Evolutionary conservation across 306 rosid species (phyloP), one percentile per base, ranked within the genome.

Genomic region (Cercis canadensis): DNA sequence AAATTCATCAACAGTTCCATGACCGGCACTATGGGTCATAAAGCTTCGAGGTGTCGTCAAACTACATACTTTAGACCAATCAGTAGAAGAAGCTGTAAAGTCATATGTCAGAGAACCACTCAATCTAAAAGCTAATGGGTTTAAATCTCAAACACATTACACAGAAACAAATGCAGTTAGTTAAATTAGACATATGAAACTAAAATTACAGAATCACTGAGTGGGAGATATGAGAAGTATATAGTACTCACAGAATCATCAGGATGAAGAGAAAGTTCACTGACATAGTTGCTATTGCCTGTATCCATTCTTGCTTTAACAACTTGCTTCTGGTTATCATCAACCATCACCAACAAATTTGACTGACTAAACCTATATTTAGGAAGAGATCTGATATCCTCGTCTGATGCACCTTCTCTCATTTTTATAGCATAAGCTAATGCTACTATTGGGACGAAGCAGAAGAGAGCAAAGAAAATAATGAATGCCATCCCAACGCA

Each of bases 341-440:
- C 83, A 73, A 79, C 75, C 44, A 70, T 62, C 59, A 73, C 70
- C 65, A 78, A 66, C 57, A 45, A 52, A 39, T 81, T 75, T 80
- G 86, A 79, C 57, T 79, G 90, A 69, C 81, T 76, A 87, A 86
- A 83, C 72, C 77, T 88, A 61, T 86, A 91, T 87, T 65, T 85
- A 15, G 92, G 90, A 75, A 91, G 97, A 63, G 82, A 86, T 52
- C 41, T 73, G 71, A 91, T 91, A 72, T 88, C 97, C 55, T 85
- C 97, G 74, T 85, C 89, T 5, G 96, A 88, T 70, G 97, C 97
- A 21, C 97, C 97, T 75, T 88, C 90, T 80, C 89, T 85, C 33
- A 78, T 72, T 76, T 78, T 78, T 82, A 88, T 81, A 58, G 97
- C 92, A 83, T 83, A 84, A 59, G 87, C 92, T 73, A 91, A 80